A percentile compares a stretch with the other conserved stretches of the same genome.
These are phyloP conservation scores for Metschnikowia anglica DNA, from an alignment of 805 yeast species.

Conservation along the genomic window DNA sequence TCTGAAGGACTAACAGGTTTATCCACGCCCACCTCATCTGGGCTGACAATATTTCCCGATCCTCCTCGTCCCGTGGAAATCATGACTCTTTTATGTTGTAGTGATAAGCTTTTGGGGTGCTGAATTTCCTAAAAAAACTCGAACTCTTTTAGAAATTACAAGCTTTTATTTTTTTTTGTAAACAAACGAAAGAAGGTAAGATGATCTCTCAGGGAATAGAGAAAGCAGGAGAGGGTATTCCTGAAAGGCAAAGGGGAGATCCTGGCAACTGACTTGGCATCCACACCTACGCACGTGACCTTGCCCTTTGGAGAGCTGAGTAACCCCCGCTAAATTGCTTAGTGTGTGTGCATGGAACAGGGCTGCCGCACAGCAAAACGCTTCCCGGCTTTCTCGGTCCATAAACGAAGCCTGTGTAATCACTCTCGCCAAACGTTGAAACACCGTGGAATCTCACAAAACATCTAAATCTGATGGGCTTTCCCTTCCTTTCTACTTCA, in stretches of 20 bases:
- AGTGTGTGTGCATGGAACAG: background rate
- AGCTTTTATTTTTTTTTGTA: background rate
- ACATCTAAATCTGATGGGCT: no score
- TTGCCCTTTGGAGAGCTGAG: slow-evolving; percentile 4
- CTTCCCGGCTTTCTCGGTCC: background rate
- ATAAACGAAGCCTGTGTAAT: no score
- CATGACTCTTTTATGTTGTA: slow-evolving; percentile 6
- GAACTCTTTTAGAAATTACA: no score
- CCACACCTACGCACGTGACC: slow-evolving; percentile 11
- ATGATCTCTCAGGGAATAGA: background rate
- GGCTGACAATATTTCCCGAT: slow-evolving; percentile 34
- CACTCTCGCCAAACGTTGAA: no score
- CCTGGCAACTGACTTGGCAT: slow-evolving; percentile 4
- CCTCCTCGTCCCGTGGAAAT: slow-evolving; percentile 41
- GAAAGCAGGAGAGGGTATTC: background rate
- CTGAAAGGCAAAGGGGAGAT: background rate
- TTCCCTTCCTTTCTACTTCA: no score
- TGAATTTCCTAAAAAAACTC: background rate
- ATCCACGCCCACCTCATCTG: slow-evolving; percentile 12
- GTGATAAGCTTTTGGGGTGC: background rate
- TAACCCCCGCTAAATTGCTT: background rate
- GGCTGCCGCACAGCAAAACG: background rate
- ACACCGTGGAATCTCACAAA: no score
- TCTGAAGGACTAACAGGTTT: slow-evolving; percentile 9
- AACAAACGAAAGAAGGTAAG: background rate